Evolutionary conservation across 2,329 filamentous ascomycete genomes (phyloP), one percentile per base, ranked within the genome.

Genomic region (Alternaria infectoria): DNA sequence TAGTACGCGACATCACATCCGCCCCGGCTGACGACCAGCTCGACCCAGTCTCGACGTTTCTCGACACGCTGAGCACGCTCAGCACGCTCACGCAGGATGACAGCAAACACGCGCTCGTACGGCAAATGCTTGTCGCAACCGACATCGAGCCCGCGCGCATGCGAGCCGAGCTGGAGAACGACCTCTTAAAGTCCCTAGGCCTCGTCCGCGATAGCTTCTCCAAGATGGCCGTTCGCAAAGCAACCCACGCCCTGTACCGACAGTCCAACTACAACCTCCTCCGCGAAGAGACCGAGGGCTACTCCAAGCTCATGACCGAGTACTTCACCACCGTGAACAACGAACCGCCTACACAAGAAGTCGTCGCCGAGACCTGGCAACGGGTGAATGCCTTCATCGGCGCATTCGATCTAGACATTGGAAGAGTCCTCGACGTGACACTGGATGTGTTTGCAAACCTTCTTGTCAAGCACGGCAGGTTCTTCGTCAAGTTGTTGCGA

Each of bases 211-310:
- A 91, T n/a, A 95, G 90, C 6, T 99, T 98, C 78, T 85, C 87
- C 61, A 90, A 90, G 69, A 89, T 96, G 76, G 91, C 91, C 15
- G 93, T 97, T 68, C 90, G 95, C 59, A 93, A 96, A 75, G 92
- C 94, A 52, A 99, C 96, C 8, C 97, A 97, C 72, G 85, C 96
- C 5, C 86, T 99, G 1, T 99, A 99, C 79, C 91, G 94, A 64
- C 96, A 98, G 80, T 93, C 95, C 13, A 98, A 97, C 79, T 98
- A 97, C 84, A 99, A 99, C 74, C 83, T 99, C 8, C 84, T 99
- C 19, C 90, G 96, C 47, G 96, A 99, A 82, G 96, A 99, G 80
- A 93, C 93, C 0, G 96, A 99, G 81, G 96, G 96, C 44, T 99
- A 97, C 77, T 94, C 96, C 0, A 99, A 99, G 79, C 88, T 99